Evolutionary conservation across 202 grass and related monocot species (phyloP), one percentile per base, ranked within the genome.

Genomic region (Brachypodium distachyon): DNA sequence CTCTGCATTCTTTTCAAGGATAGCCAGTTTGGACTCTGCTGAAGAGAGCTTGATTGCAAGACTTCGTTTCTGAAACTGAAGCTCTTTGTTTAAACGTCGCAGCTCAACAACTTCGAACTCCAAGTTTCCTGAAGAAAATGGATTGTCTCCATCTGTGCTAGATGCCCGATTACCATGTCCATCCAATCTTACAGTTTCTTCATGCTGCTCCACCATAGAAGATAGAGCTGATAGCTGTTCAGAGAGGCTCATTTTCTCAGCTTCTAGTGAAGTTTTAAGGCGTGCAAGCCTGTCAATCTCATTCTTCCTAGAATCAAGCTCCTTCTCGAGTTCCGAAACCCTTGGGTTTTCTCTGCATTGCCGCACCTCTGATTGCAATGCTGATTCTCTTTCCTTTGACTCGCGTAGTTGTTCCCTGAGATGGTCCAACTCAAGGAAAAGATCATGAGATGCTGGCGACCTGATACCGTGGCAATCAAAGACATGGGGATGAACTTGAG

Each of bases 61-160:
- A 72, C 87, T 98, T 85, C 91, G 79, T 77, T 90, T 98, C 60
- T 98, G 82, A 90, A 98, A 91, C 63, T 98, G 96, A 59, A 98
- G 87, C 53, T 98, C 96, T 66, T 98, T 98, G 76, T 94, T 98
- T 67, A 98, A 85, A 25, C 89, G 81, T 12, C 89, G 92, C 47
- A 98, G 51, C 86, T 98, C 85, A 64, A 95, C 74, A 81, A 95
- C 91, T 82, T 98, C 87, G 39, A 95, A 70, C 64, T 98, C 96
- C 77, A 92, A 87, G 53, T 85, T 92, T 46, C 77, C 88, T 37
- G 87, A 78, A 73, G 87, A 90, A 87, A 50, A 73, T 48, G 59
- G 69, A 64, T 73, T 85, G 72, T 77, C 65, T 49, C 76, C 86
- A 57, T 81, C 52, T n/a, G 43, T 41, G 68, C 9, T 54, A 72